Evolutionary conservation across 441 rosid species (phyloP).

Genomic region (Dalechampia spathulata): DNA sequence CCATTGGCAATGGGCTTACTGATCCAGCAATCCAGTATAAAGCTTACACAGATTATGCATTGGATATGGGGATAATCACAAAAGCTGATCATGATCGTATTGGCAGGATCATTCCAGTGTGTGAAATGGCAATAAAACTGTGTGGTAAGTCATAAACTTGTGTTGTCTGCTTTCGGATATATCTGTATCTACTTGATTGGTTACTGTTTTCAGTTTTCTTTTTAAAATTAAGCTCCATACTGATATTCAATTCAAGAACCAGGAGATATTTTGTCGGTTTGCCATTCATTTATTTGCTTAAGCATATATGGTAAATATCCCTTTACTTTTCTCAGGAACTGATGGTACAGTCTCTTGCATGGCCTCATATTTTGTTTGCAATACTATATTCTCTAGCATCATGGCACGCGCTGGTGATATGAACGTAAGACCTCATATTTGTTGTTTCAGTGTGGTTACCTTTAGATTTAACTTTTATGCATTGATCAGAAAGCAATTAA

Average conservation of each 20-base stretch:
- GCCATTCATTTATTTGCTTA: not conserved
- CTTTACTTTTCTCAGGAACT: conserved; percentile 47
- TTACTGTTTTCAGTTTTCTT: not conserved
- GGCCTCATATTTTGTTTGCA: conserved; percentile 91
- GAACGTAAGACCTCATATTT: conserved; percentile 47
- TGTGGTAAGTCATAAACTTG: conserved; percentile 49
- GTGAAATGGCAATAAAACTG: conserved; percentile 78
- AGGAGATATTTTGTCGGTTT: conserved; percentile 1
- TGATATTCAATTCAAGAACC: not conserved
- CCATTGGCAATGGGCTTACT: conserved; percentile 96
- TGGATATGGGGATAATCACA: conserved; percentile 68
- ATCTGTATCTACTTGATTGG: not conserved
- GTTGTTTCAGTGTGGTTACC: not conserved
- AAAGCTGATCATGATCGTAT: conserved; percentile 50
- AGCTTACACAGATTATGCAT: conserved; percentile 90
- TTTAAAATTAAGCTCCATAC: not conserved
- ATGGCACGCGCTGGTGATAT: conserved; percentile 46
- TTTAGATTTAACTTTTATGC: not conserved
- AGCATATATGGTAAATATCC: not conserved
- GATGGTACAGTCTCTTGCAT: conserved; percentile 86
- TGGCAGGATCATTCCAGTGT: conserved; percentile 68
- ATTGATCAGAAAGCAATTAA: not conserved
- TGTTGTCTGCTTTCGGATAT: not conserved
- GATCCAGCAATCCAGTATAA: conserved; percentile 85
- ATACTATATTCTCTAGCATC: conserved; percentile 62